Evolutionary conservation across 352 stramenopile genomes (phyloP).

Genomic region (Phytophthora pini): DNA sequence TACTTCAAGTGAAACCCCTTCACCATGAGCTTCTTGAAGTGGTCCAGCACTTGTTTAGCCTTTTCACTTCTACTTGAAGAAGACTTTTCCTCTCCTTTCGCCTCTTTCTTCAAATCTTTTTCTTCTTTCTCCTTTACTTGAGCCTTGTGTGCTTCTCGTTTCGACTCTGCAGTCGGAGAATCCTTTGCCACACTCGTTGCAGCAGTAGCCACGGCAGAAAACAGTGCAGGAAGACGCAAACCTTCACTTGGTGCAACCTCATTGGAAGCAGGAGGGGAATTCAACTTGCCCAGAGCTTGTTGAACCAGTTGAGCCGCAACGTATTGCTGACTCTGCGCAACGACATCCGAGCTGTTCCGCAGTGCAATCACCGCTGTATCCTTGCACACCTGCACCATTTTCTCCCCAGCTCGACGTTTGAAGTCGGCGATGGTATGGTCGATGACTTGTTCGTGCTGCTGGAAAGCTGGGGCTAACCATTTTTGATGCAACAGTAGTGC

Average conservation of each 20-base stretch:
- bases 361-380: constrained; percentile 69
- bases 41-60: constrained; percentile 62
- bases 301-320: constrained; percentile 70
- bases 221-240: constrained; percentile 24
- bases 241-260: constrained; percentile 6
- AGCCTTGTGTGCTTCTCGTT: neutral
- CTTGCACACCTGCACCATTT: constrained; percentile 69
- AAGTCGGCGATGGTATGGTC: constrained; percentile 61
- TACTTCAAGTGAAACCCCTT: constrained; percentile 76
- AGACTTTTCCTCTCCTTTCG: constrained; percentile 23
- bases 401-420: constrained; percentile 70
- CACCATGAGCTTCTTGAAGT: constrained; percentile 78
- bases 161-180: constrained; percentile 1
- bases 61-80: constrained; percentile 46
- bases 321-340: constrained; percentile 72
- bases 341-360: constrained; percentile 61
- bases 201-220: constrained; percentile 15
- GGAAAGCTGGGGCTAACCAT: constrained; percentile 71
- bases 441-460: constrained; percentile 70
- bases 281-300: constrained; percentile 55
- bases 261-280: constrained; percentile 1
- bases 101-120: constrained; percentile 19
- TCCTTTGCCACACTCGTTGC: neutral
- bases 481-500: constrained; percentile 59
- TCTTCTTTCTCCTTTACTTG: constrained; percentile 13